Evolutionary conservation across 2,329 filamentous ascomycete genomes (phyloP).

Genomic region (Pyrenophora graminea): DNA sequence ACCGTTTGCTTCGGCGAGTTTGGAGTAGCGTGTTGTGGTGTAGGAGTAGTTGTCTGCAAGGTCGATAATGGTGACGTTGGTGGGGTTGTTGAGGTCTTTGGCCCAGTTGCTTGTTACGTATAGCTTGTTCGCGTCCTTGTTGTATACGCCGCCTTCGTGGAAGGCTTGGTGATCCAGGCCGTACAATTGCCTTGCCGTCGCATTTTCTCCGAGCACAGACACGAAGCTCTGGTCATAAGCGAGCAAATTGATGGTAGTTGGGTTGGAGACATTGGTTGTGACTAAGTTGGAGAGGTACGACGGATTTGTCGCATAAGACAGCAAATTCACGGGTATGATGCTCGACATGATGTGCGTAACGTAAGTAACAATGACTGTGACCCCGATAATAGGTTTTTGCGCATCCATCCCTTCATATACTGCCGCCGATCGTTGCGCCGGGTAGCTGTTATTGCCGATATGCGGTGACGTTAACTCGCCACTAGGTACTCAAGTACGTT

Average conservation of each 20-base stretch:
- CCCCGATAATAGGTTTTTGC: no score
- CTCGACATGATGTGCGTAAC: conserved; percentile 26
- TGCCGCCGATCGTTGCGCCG: no score
- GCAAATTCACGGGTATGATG: conserved; percentile 40
- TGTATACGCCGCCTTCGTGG: conserved; percentile 48
- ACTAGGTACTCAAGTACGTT: no score
- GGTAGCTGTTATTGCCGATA: no score
- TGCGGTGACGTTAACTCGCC: no score
- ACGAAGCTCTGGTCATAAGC: conserved; percentile 43
- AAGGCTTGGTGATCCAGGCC: conserved; percentile 39
- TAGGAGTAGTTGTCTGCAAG: conserved; percentile 47
- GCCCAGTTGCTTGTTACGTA: conserved; percentile 51
- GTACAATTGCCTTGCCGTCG: conserved; percentile 40
- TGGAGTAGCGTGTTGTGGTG: conserved; percentile 45
- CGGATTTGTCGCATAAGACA: conserved; percentile 38
- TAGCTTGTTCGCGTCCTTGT: conserved; percentile 43
- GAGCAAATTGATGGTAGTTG: conserved; percentile 43
- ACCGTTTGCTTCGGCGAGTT: conserved; percentile 47
- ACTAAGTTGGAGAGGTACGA: conserved; percentile 36
- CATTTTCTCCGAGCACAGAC: conserved; percentile 39
- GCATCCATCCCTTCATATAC: no score
- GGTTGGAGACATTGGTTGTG: conserved; percentile 37
- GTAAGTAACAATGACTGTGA: no score
- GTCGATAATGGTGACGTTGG: conserved; percentile 44
- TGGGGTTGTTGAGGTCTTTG: conserved; percentile 34